Evolutionary conservation across 805 yeast genomes (phyloP).

Genomic region (Metschnikowia gelsemii): DNA sequence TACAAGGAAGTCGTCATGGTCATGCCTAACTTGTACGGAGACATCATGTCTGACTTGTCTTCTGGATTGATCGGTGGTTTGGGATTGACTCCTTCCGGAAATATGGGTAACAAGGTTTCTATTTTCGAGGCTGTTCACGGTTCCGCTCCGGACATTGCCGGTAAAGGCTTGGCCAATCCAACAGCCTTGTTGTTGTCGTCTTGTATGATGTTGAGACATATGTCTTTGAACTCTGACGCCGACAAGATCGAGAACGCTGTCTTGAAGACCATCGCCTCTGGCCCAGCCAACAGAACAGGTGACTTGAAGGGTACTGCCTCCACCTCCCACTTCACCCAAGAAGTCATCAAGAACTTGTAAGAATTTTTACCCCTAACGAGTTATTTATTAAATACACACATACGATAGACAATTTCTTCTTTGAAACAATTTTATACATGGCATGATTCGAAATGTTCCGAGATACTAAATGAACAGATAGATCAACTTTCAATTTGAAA

Average conservation of each 20-base stretch:
- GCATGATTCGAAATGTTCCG: too few species aligned
- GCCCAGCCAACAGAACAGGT: slow-evolving; percentile 93
- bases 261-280: slow-evolving; percentile 85
- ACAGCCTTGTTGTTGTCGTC: slow-evolving; percentile 95
- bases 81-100: slow-evolving; percentile 98
- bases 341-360: slow-evolving; percentile 78
- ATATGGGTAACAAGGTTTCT: slow-evolving; percentile 97
- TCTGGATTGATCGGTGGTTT: slow-evolving; percentile 98
- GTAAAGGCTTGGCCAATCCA: slow-evolving; percentile 98
- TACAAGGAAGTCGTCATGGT: slow-evolving; percentile 91
- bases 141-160: slow-evolving; percentile 99
- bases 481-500: too few species aligned
- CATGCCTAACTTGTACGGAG: slow-evolving; percentile 99
- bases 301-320: slow-evolving; percentile 92
- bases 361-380: slow-evolving; percentile 7
- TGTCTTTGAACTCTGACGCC: slow-evolving; percentile 83
- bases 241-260: slow-evolving; percentile 87
- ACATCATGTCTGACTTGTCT: slow-evolving; percentile 95
- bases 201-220: slow-evolving; percentile 98
- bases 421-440: not conserved
- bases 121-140: slow-evolving; percentile 99
- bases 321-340: slow-evolving; percentile 85
- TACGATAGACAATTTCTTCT: slow-evolving; percentile 1
- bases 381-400: slow-evolving; percentile 16
- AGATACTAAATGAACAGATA: too few species aligned